Evolutionary conservation across 2,329 filamentous ascomycete species (phyloP).

Genomic region (Lecanosticta acicola): DNA sequence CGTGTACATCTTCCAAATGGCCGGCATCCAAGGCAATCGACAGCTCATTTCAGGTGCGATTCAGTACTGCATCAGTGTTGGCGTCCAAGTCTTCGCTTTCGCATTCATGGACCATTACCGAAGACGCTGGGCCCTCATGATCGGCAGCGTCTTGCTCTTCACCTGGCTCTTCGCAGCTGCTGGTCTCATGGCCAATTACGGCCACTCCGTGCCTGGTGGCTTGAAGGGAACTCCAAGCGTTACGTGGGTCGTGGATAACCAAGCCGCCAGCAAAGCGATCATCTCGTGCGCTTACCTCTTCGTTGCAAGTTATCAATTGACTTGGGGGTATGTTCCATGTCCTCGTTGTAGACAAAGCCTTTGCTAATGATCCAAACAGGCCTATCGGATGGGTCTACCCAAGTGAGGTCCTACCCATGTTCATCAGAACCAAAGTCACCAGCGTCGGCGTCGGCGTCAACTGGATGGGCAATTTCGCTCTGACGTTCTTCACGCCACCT

Average conservation of each 20-base stretch:
- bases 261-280: constrained; percentile 6
- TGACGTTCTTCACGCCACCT: constrained; percentile 11
- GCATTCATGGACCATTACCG: constrained; percentile 11
- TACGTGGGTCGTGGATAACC: constrained; percentile 9
- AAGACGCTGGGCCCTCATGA: constrained; percentile 8
- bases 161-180: constrained; percentile 10
- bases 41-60: constrained; percentile 8
- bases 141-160: constrained; percentile 4
- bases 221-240: constrained; percentile 9
- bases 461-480: constrained; percentile 10
- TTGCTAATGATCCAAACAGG: constrained; percentile 1
- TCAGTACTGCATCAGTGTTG: constrained; percentile 13
- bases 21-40: constrained; percentile 8
- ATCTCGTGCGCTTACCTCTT: constrained; percentile 11
- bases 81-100: constrained; percentile 12
- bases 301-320: constrained; percentile 9
- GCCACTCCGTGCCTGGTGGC: constrained; percentile 9
- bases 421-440: constrained; percentile 9
- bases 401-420: constrained; percentile 8
- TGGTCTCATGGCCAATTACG: constrained; percentile 8
- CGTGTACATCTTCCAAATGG: constrained; percentile 14
- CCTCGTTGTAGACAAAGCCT: neutral
- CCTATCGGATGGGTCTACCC: constrained; percentile 12
- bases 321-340: constrained; percentile 4
- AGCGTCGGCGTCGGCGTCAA: constrained; percentile 8